Evolutionary conservation across 257 asterid species (phyloP), one percentile per base, ranked within the genome.

Genomic region (Solanum paucissectum): DNA sequence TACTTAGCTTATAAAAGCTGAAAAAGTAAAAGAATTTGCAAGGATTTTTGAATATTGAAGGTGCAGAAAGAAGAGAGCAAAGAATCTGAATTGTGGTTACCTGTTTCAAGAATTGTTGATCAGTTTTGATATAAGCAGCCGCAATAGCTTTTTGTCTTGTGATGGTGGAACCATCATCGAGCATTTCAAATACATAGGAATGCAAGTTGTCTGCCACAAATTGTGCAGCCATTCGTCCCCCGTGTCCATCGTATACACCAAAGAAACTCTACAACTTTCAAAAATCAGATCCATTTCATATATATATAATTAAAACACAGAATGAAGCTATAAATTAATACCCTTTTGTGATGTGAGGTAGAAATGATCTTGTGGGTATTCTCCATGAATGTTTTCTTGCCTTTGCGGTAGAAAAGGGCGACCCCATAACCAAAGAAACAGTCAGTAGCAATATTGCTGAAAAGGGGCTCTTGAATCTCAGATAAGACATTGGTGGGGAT

Each of bases 221-320:
- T 44, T 95, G 95, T 8, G 94, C 98, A 11, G 98, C 99, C 89
- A 92, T 95, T 84, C 94, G 89, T 85, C 99, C 99, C 25, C 99
- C 98, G 88, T 96, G 98, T 77, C 99, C 99, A 94, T 96, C 98
- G 89, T 96, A 96, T 16, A 96, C 99, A 76, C 98, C 98, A 88
- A 97, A 97, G 90, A 95, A 97, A 12, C 88, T 92, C 98, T 95
- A 79, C 49, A 42, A 49, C 62, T 87, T 87, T 29, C 42, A 29
- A 68, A n/a, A 32, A 71, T 34, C 38, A 71, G 38, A 32, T 14
- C 40, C 40, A 32, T 32, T 71, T 32, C 69, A 60, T 60, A 60
- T 2, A 23, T 9, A 9, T 29, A 64, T 32, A 68, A 68, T 69
- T 69, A 69, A 32, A 69, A 69, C 23, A 69, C 14, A 3, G 3